Evolutionary conservation across 2,329 filamentous ascomycete genomes (phyloP), one percentile per base, ranked within the genome.

Genomic region (Trichoderma oligosporum): DNA sequence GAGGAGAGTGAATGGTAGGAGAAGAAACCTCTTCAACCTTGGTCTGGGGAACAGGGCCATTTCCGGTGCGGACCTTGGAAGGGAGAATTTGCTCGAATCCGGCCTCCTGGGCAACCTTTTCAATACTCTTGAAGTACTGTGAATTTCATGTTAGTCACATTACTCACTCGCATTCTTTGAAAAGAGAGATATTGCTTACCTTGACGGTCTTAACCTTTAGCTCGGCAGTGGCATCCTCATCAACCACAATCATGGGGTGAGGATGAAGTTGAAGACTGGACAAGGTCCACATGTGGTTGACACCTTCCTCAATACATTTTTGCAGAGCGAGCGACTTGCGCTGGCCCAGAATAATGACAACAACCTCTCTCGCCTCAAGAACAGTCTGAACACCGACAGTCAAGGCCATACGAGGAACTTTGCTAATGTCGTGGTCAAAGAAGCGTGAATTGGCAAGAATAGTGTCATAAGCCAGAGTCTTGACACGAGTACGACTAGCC

Each of bases 261-360:
- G 84, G 86, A 70, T 94, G 90, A 61, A 93, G 76, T 70, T 95
- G 90, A 39, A 95, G 78, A 55, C 84, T 85, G 7, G 89, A 93
- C 6, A 94, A 79, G 1, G 90, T 93, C 89, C 90, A 95, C 88
- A 93, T 93, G 74, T 94, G 90, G 71, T 91, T 93, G 60, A 95
- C 82, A 27, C 87, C 87, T 57, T 87, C 86, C 71, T 95, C 90
- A 61, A 95, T 83, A 64, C 88, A 91, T 65, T 84, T 87, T 70
- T 92, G 87, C 61, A 95, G 74, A 25, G 90, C 90, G 31, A 88
- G 76, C 1, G 89, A 84, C 73, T 95, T 95, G 77, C 90, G 88
- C 41, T 88, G 84, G 20, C 90, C 90, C 1, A 89, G 83, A 61
- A 91, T 90, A 64, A 95, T 89, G 64, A 91, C 85, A 25, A 94